phyloP scores from a whole-genome alignment of 768 basidiomycete species.

The Pisolithus orientalis region DNA sequence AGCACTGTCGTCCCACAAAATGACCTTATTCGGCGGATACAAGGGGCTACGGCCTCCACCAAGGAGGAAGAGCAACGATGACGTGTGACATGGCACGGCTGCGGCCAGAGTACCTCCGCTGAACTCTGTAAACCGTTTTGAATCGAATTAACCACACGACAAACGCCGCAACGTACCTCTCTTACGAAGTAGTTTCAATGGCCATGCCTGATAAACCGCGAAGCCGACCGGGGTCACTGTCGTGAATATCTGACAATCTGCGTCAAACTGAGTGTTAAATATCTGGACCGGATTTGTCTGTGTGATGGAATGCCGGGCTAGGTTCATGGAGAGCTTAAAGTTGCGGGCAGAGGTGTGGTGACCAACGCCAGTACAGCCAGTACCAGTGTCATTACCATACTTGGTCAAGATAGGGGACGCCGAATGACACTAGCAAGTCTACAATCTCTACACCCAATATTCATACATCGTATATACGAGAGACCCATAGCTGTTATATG shows the following conservation, averaged over 20 bases:
- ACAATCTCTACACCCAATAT: no score
- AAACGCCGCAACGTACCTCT: constrained; percentile 49
- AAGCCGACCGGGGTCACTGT: constrained; percentile 75
- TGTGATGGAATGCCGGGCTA: constrained; percentile 79
- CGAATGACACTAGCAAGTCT: no score
- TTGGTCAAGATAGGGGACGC: no score
- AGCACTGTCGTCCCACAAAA: constrained; percentile 80
- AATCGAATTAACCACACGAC: background rate
- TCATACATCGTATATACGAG: no score
- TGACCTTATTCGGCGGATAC: constrained; percentile 88
- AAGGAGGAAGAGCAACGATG: constrained; percentile 79
- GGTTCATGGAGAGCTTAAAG: constrained; percentile 56
- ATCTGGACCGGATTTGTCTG: constrained; percentile 69
- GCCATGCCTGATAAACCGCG: constrained; percentile 73
- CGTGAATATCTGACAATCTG: constrained; percentile 78
- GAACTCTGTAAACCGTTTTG: constrained; percentile 47
- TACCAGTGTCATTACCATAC: no score
- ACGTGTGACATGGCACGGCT: constrained; percentile 72
- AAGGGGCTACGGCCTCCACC: constrained; percentile 85
- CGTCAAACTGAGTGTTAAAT: constrained; percentile 72
- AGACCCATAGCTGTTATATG: background rate
- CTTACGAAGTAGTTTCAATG: constrained; percentile 72
- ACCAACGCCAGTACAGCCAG: no score
- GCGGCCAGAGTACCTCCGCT: constrained; percentile 73
- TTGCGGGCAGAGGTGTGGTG: background rate